These are phyloP conservation scores for Phytopythium boreale DNA, from an alignment of 352 stramenopile genomes.

Conservation along the genomic window DNA sequence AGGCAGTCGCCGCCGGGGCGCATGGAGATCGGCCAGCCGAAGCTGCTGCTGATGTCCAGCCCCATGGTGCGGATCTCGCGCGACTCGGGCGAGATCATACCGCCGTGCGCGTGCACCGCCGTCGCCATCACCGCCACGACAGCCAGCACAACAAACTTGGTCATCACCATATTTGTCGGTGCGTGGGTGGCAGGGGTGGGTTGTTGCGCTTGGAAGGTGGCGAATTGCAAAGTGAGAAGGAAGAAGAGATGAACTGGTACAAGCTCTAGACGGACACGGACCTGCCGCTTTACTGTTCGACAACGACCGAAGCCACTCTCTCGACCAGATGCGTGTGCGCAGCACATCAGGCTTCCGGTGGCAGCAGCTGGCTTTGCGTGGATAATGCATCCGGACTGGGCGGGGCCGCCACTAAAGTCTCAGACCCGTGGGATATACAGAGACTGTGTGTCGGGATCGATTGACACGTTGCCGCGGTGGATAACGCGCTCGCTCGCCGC, in stretches of 20 bases:
- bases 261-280: neutral
- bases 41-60: conserved; percentile 31
- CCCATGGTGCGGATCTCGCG: conserved; percentile 37
- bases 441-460: neutral
- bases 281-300: neutral
- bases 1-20: conserved; percentile 33
- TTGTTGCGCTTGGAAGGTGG: neutral
- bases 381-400: neutral
- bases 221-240: conserved; percentile 14
- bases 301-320: neutral
- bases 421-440: neutral
- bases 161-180: conserved; percentile 10
- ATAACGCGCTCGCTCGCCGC: neutral
- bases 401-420: neutral
- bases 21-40: conserved; percentile 30
- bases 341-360: neutral
- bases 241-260: neutral
- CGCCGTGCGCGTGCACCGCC: conserved; percentile 22
- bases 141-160: conserved; percentile 4
- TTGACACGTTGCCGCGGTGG: neutral
- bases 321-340: neutral
- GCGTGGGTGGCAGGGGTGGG: no score
- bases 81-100: conserved; percentile 29
- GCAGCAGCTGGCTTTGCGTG: neutral
- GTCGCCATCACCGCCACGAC: neutral